Base-by-base conservation (phyloP, 768 basidiomycete genomes). In the Podaxis mareebaensis region DNA sequence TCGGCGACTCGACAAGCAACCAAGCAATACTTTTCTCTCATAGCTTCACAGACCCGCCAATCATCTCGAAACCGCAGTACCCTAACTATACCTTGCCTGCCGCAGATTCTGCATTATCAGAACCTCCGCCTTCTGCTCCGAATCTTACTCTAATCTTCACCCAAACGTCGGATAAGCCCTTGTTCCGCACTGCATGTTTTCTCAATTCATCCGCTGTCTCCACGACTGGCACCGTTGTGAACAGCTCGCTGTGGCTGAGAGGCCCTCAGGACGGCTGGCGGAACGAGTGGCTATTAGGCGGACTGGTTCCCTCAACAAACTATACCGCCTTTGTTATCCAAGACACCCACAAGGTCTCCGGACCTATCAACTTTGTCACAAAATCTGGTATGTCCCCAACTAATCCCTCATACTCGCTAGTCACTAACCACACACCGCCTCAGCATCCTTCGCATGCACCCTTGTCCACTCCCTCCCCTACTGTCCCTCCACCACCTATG, bases 21-120 rank as follows among this genome's bases (percentile, higher is more conserved):
- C 85, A 91, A 70, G 90, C 85, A 0, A 73, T 94, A 30, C 68
- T 93, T 11, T 92, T 91, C 73, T 93, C 92, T 0, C 83, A 84
- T 7, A 73, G 83, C 0, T 86, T 86, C 64, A 67, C 75, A 6
- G 60, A 75, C 0, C 64, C 77, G 11, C 64, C 69, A 1, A 28
- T 66, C 0, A 58, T 67, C 4, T 2, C 28, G 30, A 66, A 72
- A 44, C 86, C 89, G 1, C 75, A 73, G 26, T 94, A 82, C 69
- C 92, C 92, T 11, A 93, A 93, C 68, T 94, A 91, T 70, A 88
- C 88, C 1, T 81, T 94, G 1, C 86, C 88, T 2, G 69, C 77
- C 0, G 85, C 87, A 0, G 85, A 87, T 66, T 69, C 81, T 13
- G 74, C 84, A 0, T 67, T 76, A 24, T 82, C 85, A 0, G 56